Evolutionary conservation across 495 filamentous ascomycete species (phyloP), one percentile per base, ranked within the genome.

Genomic region (Evansstolkia leycettana): DNA sequence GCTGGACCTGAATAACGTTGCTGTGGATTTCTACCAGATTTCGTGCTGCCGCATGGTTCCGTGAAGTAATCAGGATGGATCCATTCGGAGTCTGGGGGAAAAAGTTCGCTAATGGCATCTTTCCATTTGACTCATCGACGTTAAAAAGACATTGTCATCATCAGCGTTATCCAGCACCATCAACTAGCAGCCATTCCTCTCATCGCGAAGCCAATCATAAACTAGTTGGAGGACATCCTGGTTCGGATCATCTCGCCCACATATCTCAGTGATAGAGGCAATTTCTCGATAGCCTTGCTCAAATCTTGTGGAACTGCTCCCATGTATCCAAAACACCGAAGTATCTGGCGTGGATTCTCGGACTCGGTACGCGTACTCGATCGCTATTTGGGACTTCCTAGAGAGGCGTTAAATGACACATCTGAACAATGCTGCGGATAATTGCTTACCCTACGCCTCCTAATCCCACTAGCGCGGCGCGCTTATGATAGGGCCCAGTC

Each of bases 381-480:
- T 62, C 2, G 70, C 69, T 30, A 72, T 59, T 36, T 73, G 66
- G 1, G 66, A 65, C 52, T 74, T 75, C 8, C 64, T 72, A 38
- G 29, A n/a, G n/a, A n/a, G n/a, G n/a, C n/a, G n/a, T n/a, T n/a
- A n/a, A n/a, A n/a, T n/a, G n/a, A n/a, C n/a, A n/a, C n/a, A n/a
- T n/a, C n/a, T n/a, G n/a, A n/a, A 17, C 39, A 1, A 4, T 17
- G 13, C 19, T 28, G 16, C 7, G n/a, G n/a, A 26, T 26, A n/a
- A 26, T n/a, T 17, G 34, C 49, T 40, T 54, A 71, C 66, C 68
- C 68, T 25, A 70, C 53, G 11, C 68, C 68, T n/a, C 66, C 68
- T 12, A 71, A 45, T 2, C 65, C 66, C 32, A 41, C 49, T 23
- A 70, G 50, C 6, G 64, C 54, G 2, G 49, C 48, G 20, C 57